A percentile compares a stretch with the other conserved stretches of the same genome.
Conservation (phyloP, 352 stramenopile species). For the Globisporangium carolinianum region DNA sequence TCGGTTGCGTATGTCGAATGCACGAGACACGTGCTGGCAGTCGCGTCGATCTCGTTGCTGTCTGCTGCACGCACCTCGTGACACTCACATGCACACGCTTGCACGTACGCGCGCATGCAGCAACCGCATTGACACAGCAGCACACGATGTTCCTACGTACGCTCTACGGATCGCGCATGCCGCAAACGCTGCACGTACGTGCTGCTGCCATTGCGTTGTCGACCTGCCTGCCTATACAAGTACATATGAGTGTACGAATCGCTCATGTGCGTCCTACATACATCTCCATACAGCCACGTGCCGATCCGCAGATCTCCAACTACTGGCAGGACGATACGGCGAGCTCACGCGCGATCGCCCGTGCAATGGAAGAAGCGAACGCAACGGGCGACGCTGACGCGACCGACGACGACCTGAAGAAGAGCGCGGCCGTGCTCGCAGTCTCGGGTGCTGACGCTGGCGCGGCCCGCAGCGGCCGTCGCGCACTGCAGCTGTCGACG, state of each 20-base stretch:
- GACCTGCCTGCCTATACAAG: background rate
- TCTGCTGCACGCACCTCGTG: no score
- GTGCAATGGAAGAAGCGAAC: conserved; percentile 55
- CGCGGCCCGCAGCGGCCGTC: conserved; percentile 5
- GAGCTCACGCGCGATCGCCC: conserved; percentile 53
- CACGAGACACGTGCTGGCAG: no score
- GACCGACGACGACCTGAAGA: conserved; percentile 31
- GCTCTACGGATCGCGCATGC: conserved; percentile 74
- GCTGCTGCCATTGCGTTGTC: no score
- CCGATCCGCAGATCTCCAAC: conserved; percentile 54
- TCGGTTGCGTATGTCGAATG: no score
- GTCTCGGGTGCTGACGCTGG: conserved; percentile 17
- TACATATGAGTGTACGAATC: background rate
- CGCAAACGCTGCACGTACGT: conserved; percentile 65
- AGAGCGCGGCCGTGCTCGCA: conserved; percentile 22
- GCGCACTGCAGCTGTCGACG: conserved; percentile 13
- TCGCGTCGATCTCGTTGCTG: no score
- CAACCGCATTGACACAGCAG: background rate
- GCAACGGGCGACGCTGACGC: conserved; percentile 15
- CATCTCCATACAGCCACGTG: conserved; percentile 31
- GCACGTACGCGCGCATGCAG: background rate
- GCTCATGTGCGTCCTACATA: background rate
- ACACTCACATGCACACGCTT: background rate
- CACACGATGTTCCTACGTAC: conserved; percentile 66
- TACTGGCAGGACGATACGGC: conserved; percentile 80